A percentile compares a stretch with the other conserved stretches of the same genome.
These are phyloP conservation scores for Henckelia pumila DNA, from an alignment of 257 asterid species.

Conservation along the genomic window DNA sequence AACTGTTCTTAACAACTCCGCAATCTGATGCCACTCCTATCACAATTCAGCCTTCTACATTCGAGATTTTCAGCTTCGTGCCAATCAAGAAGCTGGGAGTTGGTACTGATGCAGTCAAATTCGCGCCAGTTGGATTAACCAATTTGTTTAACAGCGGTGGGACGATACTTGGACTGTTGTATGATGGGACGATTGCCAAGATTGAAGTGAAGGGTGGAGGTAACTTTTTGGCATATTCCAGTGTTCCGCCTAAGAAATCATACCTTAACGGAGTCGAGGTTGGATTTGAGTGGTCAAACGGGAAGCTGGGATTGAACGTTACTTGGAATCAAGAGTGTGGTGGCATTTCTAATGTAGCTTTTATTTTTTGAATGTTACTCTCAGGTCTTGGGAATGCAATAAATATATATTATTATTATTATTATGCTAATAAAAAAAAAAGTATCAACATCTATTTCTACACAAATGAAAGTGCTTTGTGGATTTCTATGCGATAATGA, in stretches of 20 bases:
- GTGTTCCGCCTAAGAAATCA: conserved; percentile 42
- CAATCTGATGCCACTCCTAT: conserved; percentile 21
- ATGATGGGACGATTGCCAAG: conserved; percentile 34
- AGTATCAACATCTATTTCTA: not conserved
- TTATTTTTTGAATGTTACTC: conserved; percentile 31
- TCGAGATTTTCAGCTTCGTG: conserved; percentile 52
- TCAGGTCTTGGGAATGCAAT: conserved; percentile 13
- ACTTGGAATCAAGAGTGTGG: conserved; percentile 57
- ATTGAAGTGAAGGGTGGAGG: conserved; percentile 68
- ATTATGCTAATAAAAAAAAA: conserved; percentile 18
- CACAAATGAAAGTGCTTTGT: no score
- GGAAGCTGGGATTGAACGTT: conserved; percentile 43
- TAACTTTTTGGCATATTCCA: conserved; percentile 50
- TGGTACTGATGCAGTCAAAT: conserved; percentile 29
- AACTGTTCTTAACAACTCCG: conserved; percentile 27
- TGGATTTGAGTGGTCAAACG: conserved; percentile 55
- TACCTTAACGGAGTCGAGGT: conserved; percentile 42
- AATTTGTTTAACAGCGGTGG: conserved; percentile 67
- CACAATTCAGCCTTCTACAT: conserved; percentile 34
- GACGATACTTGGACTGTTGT: conserved; percentile 44
- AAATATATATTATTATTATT: no score
- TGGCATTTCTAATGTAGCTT: conserved; percentile 55
- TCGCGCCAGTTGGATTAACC: conserved; percentile 70
- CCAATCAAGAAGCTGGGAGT: conserved; percentile 41
- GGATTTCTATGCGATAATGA: not conserved